Conservation (phyloP, 768 basidiomycete genomes). For the Collybia sordida region DNA sequence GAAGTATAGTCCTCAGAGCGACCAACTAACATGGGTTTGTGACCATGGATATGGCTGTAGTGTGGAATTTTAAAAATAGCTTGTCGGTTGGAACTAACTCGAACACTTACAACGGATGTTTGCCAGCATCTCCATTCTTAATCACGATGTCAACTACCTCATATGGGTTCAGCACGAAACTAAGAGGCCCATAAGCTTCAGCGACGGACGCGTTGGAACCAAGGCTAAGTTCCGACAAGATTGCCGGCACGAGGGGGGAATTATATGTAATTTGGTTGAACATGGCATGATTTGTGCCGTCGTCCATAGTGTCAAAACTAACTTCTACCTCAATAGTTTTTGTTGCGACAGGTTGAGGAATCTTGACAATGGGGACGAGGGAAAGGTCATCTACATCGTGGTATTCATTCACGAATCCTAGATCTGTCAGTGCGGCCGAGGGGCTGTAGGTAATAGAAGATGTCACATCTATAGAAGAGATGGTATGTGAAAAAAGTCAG, state of each 20-base stretch:
- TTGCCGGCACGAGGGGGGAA: constrained; percentile 66
- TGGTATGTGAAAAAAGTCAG: neutral
- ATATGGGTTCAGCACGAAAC: constrained; percentile 71
- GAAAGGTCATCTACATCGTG: constrained; percentile 62
- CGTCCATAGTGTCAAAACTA: constrained; percentile 79
- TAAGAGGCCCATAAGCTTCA: constrained; percentile 76
- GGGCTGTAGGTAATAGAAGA: constrained; percentile 76
- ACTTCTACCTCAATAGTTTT: constrained; percentile 70
- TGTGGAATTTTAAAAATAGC: neutral
- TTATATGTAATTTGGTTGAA: constrained; percentile 74
- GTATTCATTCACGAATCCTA: constrained; percentile 56
- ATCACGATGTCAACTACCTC: constrained; percentile 79
- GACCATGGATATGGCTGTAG: constrained; percentile 85
- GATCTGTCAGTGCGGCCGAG: constrained; percentile 49
- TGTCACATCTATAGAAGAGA: constrained; percentile 61
- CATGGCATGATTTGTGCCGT: constrained; percentile 84
- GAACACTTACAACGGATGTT: constrained; percentile 80
- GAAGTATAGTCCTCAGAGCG: constrained; percentile 71
- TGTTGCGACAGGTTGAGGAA: constrained; percentile 51
- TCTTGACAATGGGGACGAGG: constrained; percentile 59
- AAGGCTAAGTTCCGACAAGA: constrained; percentile 76
- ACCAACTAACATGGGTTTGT: constrained; percentile 80
- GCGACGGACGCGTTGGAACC: constrained; percentile 68
- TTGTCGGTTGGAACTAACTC: neutral
- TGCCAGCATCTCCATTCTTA: constrained; percentile 69